Percentiles rank a stretch among this genome's conserved stretches.
Conservation (phyloP, 495 filamentous ascomycete species). For the Aspergillus incahuasiensis region DNA sequence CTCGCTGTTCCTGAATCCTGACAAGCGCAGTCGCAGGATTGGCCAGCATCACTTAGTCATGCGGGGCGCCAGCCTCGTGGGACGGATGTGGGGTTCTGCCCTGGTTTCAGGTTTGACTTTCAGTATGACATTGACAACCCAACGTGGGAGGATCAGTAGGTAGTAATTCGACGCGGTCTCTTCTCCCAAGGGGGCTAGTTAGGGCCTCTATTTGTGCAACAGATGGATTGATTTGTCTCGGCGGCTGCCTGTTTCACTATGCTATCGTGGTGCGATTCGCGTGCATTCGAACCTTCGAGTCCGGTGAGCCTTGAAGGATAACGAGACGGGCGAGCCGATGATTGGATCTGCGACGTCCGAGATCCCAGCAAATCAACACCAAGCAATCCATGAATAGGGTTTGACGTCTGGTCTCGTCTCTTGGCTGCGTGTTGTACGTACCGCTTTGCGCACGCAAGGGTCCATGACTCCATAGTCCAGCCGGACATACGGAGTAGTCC, state of each 20-base stretch:
- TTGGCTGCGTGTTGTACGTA: background rate
- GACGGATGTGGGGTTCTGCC: conserved; percentile 20
- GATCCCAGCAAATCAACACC: background rate
- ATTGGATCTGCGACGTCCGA: conserved; percentile 5
- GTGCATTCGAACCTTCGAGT: background rate
- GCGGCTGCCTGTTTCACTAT: background rate
- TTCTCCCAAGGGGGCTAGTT: background rate
- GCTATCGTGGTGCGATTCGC: background rate
- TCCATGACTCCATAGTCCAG: background rate
- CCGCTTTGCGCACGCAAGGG: conserved; percentile 7
- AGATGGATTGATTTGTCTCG: background rate
- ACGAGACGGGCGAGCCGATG: background rate
- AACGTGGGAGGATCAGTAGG: conserved; percentile 12
- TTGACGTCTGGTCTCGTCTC: background rate
- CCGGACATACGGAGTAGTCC: too few relatives aligned
- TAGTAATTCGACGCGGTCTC: background rate
- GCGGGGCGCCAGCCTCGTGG: conserved; percentile 21
- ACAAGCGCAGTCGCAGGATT: background rate
- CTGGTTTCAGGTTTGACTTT: conserved; percentile 9
- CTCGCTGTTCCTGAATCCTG: conserved; percentile 8
- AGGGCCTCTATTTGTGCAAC: background rate
- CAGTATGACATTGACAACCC: conserved; percentile 8
- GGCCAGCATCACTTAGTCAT: background rate
- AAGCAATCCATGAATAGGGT: background rate
- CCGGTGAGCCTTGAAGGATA: background rate